Evolutionary conservation across 2,329 filamentous ascomycete genomes (phyloP), one percentile per base, ranked within the genome.

Genomic region (Davidsoniella virescens): DNA sequence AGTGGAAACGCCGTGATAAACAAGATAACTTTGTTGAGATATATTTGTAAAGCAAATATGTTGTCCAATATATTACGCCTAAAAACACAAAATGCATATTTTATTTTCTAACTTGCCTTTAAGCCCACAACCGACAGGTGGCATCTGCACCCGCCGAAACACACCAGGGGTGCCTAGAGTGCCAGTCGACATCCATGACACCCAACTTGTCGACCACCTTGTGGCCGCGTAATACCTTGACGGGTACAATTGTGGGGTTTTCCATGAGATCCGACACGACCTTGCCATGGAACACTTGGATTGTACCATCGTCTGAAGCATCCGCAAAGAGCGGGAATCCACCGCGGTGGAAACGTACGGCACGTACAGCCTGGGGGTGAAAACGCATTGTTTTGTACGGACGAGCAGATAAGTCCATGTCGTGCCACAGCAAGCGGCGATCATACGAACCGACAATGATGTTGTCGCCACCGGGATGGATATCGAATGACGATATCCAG

Each of bases 371-470:
- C 65, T 94, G 85, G 54, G 78, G 70, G 68, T 98, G 92, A 70
- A 96, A 98, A 47, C 92, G 78, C 67, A 98, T 80, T 1, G 90
- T 96, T 72, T 95, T 95, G 72, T 94, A 96, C 0, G 92, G 92
- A 46, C 86, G 79, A 55, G 76, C 81, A 1, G 86, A 92, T 36
- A 98, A 77, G 57, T 98, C 92, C 49, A 96, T 74, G 66, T 98
- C 92, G 67, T 96, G 92, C 92, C 92, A 98, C 29, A 98, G 73
- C 2, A 98, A 72, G 44, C 90, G 80, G 56, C 88, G 81, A 67
- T 98, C 92, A 67, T 96, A 98, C 0, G 87, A 92, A 42, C 88
- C 87, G 9, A 95, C 86, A 53, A 96, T 85, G 50, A 98, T 67
- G 62, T 98, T 95, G 67, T 94, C 88, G 43, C 92, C 92, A 16